Percentiles rank a stretch among this genome's conserved stretches.
Evolutionary conservation across 73 alveolate species (phyloP).

Genomic region (Paramecium bursaria): DNA sequence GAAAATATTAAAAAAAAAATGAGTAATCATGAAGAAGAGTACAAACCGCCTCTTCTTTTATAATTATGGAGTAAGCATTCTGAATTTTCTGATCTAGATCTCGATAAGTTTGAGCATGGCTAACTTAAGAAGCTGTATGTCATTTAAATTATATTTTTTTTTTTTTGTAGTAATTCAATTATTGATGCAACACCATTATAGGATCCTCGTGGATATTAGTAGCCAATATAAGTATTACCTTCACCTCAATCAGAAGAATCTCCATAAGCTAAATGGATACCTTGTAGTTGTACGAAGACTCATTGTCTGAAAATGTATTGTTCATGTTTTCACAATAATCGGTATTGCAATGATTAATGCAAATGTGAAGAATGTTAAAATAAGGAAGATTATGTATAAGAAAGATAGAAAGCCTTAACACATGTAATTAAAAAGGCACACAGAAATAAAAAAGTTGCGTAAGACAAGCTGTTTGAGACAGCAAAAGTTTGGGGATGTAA

Average conservation of each 20-base stretch:
- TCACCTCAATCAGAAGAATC: not conserved
- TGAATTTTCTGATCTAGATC: slow-evolving; percentile 43
- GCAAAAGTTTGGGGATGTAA: slow-evolving; percentile 41
- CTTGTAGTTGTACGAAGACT: slow-evolving; percentile 53
- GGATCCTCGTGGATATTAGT: not conserved
- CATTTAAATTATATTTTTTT: not conserved
- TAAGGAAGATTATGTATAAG: not conserved
- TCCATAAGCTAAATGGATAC: slow-evolving; percentile 13
- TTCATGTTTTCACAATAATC: slow-evolving; percentile 35
- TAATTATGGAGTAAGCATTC: slow-evolving; percentile 6
- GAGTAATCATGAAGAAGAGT: no score
- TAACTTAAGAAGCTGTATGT: not conserved
- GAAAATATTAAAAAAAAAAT: no score
- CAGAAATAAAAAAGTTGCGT: slow-evolving; percentile 9
- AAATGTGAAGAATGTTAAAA: slow-evolving; percentile 34
- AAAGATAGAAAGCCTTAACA: slow-evolving; percentile 9
- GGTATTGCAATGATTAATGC: not conserved
- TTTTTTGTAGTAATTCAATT: slow-evolving; percentile 25
- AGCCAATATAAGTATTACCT: not conserved
- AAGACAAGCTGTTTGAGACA: slow-evolving; percentile 16
- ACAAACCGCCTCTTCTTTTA: slow-evolving; percentile 21
- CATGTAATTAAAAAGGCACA: slow-evolving; percentile 36
- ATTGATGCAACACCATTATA: no score
- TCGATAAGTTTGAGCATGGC: not conserved
- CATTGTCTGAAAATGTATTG: slow-evolving; percentile 52